A percentile compares a stretch with the other conserved stretches of the same genome.
Evolutionary conservation across 2,329 filamentous ascomycete species (phyloP).

Genomic region (Aspergillus intermedius): DNA sequence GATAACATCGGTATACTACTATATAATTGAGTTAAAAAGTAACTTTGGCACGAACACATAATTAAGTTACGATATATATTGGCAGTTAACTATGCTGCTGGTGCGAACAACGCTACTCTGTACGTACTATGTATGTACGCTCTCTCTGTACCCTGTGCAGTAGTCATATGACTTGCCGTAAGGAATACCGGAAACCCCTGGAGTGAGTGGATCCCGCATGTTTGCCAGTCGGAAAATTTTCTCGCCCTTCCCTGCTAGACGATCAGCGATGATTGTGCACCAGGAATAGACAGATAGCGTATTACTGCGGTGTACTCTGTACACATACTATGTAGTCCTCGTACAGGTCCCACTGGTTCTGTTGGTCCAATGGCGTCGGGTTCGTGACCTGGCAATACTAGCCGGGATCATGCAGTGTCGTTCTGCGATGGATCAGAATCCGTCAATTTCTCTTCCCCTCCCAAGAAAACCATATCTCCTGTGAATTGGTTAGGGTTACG

Average conservation of each 20-base stretch:
- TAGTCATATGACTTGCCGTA: background rate
- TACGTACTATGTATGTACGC: background rate
- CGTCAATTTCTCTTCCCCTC: background rate
- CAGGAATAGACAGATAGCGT: conserved; percentile 11
- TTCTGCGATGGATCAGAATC: background rate
- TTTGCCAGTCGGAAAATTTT: conserved; percentile 11
- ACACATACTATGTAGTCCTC: background rate
- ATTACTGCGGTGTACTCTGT: background rate
- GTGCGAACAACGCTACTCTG: background rate
- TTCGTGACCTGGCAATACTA: background rate
- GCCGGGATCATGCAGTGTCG: background rate
- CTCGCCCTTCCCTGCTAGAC: background rate
- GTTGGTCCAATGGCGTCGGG: conserved; percentile 6
- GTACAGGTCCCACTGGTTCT: too few relatives aligned
- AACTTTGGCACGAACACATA: too few relatives aligned
- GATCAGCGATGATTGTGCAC: conserved; percentile 13
- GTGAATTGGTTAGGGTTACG: background rate
- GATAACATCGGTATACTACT: background rate
- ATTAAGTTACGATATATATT: too few relatives aligned
- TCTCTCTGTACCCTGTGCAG: background rate
- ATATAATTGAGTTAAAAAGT: background rate
- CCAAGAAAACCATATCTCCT: background rate
- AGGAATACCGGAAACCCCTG: background rate
- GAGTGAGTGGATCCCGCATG: background rate
- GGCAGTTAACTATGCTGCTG: too few relatives aligned